phyloP scores from a whole-genome alignment of 305 asterid species.

The Fraxinus velutina region DNA sequence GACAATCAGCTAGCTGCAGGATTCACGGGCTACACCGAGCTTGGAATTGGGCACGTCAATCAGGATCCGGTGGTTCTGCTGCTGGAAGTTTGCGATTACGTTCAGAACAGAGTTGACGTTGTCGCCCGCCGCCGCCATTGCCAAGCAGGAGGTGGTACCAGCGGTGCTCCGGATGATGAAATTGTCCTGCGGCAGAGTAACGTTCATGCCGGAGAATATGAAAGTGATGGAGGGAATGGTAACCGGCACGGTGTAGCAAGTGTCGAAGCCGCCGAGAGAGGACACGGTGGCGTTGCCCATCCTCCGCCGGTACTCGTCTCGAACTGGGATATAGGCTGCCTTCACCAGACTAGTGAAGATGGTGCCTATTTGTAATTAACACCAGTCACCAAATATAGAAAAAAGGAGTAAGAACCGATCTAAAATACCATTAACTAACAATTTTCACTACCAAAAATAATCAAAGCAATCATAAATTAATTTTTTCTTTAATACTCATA shows the following conservation, averaged over 20 bases:
- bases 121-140: conserved; percentile 85
- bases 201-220: conserved; percentile 77
- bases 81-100: conserved; percentile 89
- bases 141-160: conserved; percentile 71
- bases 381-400: neutral
- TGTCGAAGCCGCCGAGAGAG: conserved; percentile 83
- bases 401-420: neutral
- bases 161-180: conserved; percentile 72
- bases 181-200: conserved; percentile 77
- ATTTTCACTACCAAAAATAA: neutral
- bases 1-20: conserved; percentile 40
- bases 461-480: neutral
- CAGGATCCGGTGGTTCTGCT: conserved; percentile 90
- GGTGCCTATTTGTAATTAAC: conserved; percentile 43
- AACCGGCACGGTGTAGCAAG: conserved; percentile 73
- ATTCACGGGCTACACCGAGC: conserved; percentile 83
- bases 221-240: conserved; percentile 63
- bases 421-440: neutral
- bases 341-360: conserved; percentile 68
- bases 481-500: neutral
- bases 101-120: conserved; percentile 67
- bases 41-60: conserved; percentile 60
- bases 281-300: conserved; percentile 67
- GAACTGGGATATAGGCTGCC: conserved; percentile 77
- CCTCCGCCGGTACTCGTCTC: conserved; percentile 71